Conservation (phyloP, 2,329 filamentous ascomycete genomes). For the Elsinoe perseae region DNA sequence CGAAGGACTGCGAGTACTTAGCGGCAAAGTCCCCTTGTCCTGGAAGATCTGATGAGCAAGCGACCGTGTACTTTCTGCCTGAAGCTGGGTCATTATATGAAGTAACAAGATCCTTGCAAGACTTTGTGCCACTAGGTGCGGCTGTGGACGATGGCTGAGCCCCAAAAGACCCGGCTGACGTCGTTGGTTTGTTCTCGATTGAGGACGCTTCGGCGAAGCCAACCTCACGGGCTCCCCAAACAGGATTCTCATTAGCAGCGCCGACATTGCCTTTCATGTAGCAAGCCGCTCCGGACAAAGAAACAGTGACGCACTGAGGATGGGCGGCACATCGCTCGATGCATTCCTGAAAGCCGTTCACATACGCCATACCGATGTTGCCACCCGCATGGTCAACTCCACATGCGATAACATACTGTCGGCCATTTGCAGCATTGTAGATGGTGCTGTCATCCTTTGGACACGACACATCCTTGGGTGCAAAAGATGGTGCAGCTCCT, state of each 20-base stretch:
- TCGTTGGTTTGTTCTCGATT: background rate
- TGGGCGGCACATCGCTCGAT: constrained; percentile 23
- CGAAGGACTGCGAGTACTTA: constrained; percentile 8
- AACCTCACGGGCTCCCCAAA: constrained; percentile 12
- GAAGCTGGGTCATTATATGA: background rate
- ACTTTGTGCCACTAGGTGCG: background rate
- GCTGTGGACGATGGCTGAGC: background rate
- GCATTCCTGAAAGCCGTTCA: constrained; percentile 21
- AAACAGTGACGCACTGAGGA: constrained; percentile 23
- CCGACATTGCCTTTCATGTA: constrained; percentile 24
- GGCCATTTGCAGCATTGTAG: constrained; percentile 20
- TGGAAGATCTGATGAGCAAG: constrained; percentile 7
- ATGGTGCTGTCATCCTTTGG: constrained; percentile 3
- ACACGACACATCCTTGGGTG: background rate
- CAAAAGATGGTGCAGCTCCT: background rate
- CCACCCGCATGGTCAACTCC: constrained; percentile 22
- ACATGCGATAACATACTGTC: constrained; percentile 26
- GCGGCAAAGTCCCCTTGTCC: constrained; percentile 14
- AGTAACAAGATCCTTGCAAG: background rate
- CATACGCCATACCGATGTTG: constrained; percentile 18
- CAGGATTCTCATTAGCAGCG: constrained; percentile 15
- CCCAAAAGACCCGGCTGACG: background rate
- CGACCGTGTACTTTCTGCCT: background rate
- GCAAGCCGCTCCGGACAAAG: constrained; percentile 22
- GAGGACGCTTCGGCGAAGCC: background rate